phyloP scores from a whole-genome alignment of 306 rosid species.

The Lathyrus tuberosus region DNA sequence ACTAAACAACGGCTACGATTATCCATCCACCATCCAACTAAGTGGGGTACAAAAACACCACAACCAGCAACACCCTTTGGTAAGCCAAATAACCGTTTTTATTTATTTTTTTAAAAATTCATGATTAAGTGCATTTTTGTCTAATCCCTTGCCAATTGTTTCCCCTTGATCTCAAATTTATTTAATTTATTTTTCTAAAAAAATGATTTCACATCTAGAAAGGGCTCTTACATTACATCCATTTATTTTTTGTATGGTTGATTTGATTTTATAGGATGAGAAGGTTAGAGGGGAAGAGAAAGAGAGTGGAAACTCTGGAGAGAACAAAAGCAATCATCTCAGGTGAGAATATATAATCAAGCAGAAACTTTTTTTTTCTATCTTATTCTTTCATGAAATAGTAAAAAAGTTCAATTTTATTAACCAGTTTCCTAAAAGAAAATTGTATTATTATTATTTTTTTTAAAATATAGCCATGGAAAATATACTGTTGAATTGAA shows the following conservation, averaged over 20 bases:
- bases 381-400: slow-evolving; percentile 48
- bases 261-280: slow-evolving; percentile 47
- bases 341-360: slow-evolving; percentile 49
- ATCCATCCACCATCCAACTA: slow-evolving; percentile 32
- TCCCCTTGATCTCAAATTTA: slow-evolving; percentile 26
- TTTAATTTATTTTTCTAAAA: not conserved
- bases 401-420: slow-evolving; percentile 48
- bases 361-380: slow-evolving; percentile 1
- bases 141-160: slow-evolving; percentile 41
- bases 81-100: slow-evolving; percentile 41
- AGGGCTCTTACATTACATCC: not conserved
- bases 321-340: slow-evolving; percentile 48
- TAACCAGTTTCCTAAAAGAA: slow-evolving; percentile 28
- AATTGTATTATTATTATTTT: not conserved
- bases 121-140: slow-evolving; percentile 64
- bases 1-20: slow-evolving; percentile 48
- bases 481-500: slow-evolving; percentile 63
- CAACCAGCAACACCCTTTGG: slow-evolving; percentile 52
- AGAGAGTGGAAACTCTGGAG: slow-evolving; percentile 38
- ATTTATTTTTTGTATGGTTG: not conserved
- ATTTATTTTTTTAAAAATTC: slow-evolving; percentile 29
- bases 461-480: slow-evolving; percentile 45
- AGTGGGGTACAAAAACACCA: slow-evolving; percentile 46
- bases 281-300: slow-evolving; percentile 38
- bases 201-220: slow-evolving; percentile 35